Evolutionary conservation across 2,329 filamentous ascomycete genomes (phyloP).

Genomic region (Fusarium falciforme): DNA sequence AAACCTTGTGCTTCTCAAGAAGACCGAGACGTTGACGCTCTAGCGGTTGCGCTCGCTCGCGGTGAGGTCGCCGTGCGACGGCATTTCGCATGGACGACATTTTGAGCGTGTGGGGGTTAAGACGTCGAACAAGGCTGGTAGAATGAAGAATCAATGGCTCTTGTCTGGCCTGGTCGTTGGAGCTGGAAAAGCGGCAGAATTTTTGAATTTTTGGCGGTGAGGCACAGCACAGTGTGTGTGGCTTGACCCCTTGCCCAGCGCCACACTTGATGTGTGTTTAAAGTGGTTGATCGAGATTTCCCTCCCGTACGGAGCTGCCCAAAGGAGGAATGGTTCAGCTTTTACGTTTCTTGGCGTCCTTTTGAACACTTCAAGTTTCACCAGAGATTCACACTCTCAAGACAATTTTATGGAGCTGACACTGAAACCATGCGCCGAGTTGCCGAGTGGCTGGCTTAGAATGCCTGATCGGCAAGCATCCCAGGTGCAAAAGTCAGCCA

Average conservation of each 20-base stretch:
- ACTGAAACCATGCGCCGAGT: not conserved
- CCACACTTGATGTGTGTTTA: slow-evolving; percentile 27
- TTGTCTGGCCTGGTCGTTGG: not conserved
- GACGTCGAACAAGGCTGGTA: not conserved
- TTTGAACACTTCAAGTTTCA: not conserved
- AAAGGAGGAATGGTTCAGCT: not conserved
- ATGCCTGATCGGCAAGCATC: slow-evolving; percentile 8
- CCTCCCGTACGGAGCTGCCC: not conserved
- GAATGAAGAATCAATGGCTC: slow-evolving; percentile 19
- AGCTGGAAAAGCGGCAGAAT: slow-evolving; percentile 48
- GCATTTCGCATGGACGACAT: slow-evolving; percentile 73
- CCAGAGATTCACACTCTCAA: not conserved
- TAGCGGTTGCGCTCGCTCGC: slow-evolving; percentile 87
- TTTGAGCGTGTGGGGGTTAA: slow-evolving; percentile 1
- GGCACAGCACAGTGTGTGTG: slow-evolving; percentile 21
- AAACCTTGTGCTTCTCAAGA: slow-evolving; percentile 93
- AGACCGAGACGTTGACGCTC: slow-evolving; percentile 89
- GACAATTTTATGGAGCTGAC: slow-evolving; percentile 1
- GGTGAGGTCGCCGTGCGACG: slow-evolving; percentile 85
- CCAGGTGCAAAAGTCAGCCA: slow-evolving; percentile 5
- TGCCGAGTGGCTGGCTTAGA: slow-evolving; percentile 10
- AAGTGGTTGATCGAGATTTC: slow-evolving; percentile 2
- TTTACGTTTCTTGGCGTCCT: not conserved
- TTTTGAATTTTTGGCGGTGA: slow-evolving; percentile 54
- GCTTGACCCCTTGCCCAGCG: slow-evolving; percentile 9